Conservation (phyloP, 2,329 filamentous ascomycete genomes). For the Paecilomyces niveus region DNA sequence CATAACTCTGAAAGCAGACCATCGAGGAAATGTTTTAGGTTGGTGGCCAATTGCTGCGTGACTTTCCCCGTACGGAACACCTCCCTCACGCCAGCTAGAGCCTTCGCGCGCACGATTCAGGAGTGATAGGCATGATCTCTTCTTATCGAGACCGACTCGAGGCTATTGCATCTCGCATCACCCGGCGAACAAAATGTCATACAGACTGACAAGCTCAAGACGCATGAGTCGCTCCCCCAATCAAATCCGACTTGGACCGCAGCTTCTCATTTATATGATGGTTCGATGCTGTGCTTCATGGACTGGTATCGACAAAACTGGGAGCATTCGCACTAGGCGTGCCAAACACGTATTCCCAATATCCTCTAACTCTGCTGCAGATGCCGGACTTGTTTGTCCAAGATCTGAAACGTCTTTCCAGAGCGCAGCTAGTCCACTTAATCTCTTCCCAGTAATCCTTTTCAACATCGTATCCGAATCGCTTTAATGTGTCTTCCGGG, state of each 20-base stretch:
- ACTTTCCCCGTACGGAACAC: neutral
- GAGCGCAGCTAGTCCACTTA: constrained; percentile 32
- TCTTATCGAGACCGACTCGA: too few relatives aligned
- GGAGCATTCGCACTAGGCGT: neutral
- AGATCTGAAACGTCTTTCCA: constrained; percentile 25
- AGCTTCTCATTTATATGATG: neutral
- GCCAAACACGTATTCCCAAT: constrained; percentile 16
- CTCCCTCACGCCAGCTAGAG: neutral
- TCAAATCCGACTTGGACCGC: too few relatives aligned
- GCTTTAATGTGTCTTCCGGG: constrained; percentile 22
- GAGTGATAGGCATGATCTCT: too few relatives aligned
- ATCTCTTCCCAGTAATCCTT: constrained; percentile 35
- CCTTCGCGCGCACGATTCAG: too few relatives aligned
- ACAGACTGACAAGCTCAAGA: too few relatives aligned
- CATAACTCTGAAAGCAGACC: neutral
- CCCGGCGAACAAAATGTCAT: neutral
- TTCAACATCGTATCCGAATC: constrained; percentile 35
- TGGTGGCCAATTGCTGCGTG: too few relatives aligned
- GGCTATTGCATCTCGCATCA: neutral
- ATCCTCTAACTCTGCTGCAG: constrained; percentile 11
- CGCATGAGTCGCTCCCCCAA: too few relatives aligned
- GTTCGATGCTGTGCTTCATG: too few relatives aligned
- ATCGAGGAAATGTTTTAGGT: too few relatives aligned
- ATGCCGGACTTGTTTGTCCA: constrained; percentile 19
- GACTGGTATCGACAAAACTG: neutral